Base-by-base conservation (phyloP, 23 red algal genomes). In the Gracilariopsis chorda region DNA sequence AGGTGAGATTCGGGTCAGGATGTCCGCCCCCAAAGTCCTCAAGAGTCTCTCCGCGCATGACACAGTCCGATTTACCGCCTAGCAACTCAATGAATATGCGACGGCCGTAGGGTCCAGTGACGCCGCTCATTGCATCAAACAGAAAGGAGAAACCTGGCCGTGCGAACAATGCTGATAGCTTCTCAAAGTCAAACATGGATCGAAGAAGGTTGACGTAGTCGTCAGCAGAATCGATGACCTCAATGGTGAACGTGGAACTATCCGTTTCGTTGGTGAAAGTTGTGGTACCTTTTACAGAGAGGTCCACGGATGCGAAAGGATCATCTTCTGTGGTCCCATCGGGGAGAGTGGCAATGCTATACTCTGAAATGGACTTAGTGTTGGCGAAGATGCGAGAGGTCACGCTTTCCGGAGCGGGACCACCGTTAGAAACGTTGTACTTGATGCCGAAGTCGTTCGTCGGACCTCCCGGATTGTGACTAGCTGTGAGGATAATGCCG, bases 361-460 rank as follows among this genome's bases (percentile, higher is more conserved):
- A 98, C 25, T 90, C 52, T 32, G 58, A 35, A 33, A 98, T 93
- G 6, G 55, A 43, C 37, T 58, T 40, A 34, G 93, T 98, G n/a
- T 93, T 25, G 37, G 68, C 46, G 47, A 85, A 95, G 60, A 98
- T 94, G 51, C 76, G 48, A 45, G 68, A 52, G 0, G 90, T 93
- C 19, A 98, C 43, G 2, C 45, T 78, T 55, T 93, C 88, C 33
- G 82, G 69, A 19, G 96, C 96, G 2, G 96, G 96, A 29, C 84
- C 93, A 13, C 96, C 96, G 19, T 62, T 74, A 43, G 39, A 48
- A 20, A 85, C 82, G 58, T 98, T 98, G 83, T 90, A 98, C 76
- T 98, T 98, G 49, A 98, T 86, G 21, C 96, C 96, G 60, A 73
- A 98, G 86, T 98, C 96, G 25, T 79, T 89, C 16, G 90, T 78